phyloP scores from a whole-genome alignment of 2,329 filamentous ascomycete species.

The Arachnopeziza araneosa region DNA sequence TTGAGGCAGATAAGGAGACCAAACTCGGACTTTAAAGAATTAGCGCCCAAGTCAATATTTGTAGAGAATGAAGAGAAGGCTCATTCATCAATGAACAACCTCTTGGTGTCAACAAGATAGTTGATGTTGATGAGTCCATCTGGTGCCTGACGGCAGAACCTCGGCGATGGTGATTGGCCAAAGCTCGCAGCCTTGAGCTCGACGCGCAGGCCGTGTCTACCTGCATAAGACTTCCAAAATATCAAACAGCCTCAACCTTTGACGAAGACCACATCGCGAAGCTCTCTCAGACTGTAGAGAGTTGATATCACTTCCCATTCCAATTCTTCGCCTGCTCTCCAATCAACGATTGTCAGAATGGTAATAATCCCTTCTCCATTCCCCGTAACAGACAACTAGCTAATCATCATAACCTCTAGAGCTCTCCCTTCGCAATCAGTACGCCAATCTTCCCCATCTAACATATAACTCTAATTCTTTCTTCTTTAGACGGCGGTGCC shows the following conservation, averaged over 20 bases:
- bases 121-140: constrained; percentile 5
- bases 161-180: not conserved
- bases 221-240: constrained; percentile 13
- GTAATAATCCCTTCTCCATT: constrained; percentile 13
- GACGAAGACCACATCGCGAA: constrained; percentile 13
- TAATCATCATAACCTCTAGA: constrained; percentile 45
- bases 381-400: constrained; percentile 20
- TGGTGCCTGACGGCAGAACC: constrained; percentile 20
- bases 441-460: constrained; percentile 32
- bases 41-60: not conserved
- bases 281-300: constrained; percentile 11
- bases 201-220: constrained; percentile 31
- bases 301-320: not conserved
- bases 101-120: not conserved
- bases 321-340: not conserved
- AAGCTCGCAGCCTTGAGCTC: constrained; percentile 5
- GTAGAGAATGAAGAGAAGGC: no score
- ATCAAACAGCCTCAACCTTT: constrained; percentile 15
- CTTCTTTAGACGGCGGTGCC: constrained; percentile 68
- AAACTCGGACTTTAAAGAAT: not conserved
- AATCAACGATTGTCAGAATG: constrained; percentile 22
- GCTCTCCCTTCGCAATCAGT: constrained; percentile 96
- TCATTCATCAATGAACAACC: no score
- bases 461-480: constrained; percentile 16
- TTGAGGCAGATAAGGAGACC: not conserved